Base-by-base conservation (phyloP, 768 basidiomycete genomes). In the Thelephora ganbajun region DNA sequence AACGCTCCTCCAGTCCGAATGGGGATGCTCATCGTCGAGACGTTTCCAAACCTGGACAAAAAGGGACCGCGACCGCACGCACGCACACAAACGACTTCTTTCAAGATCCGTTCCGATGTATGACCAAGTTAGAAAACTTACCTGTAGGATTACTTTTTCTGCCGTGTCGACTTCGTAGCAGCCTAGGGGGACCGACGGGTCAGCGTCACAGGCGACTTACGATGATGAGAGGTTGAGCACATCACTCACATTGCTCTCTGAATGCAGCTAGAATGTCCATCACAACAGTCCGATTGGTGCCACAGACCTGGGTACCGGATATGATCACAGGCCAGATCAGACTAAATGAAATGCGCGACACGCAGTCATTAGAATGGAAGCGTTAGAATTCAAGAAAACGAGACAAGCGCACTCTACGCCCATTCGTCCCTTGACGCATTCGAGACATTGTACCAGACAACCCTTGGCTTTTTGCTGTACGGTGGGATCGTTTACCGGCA, bases 81-180 rank as follows among this genome's bases (percentile, higher is more conserved):
- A n/a, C n/a, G n/a, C n/a, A n/a, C n/a, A n/a, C n/a, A n/a, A n/a
- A n/a, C n/a, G n/a, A n/a, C n/a, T n/a, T n/a, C n/a, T n/a, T n/a
- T n/a, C n/a, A n/a, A n/a, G n/a, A n/a, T n/a, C n/a, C n/a, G n/a
- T n/a, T n/a, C n/a, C n/a, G n/a, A n/a, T n/a, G n/a, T n/a, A n/a
- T n/a, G n/a, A n/a, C n/a, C n/a, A n/a, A 51, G 44, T 35, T 46
- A 48, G 35, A 41, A 34, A 51, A 55, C 61, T 45, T 48, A 62
- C 62, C 59, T 60, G 51, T 14, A 57, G 52, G 22, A 64, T 59
- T 51, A 66, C 59, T 52, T 61, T 52, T 43, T 67, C 63, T 35
- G 59, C 55, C 18, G 64, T 63, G 51, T 66, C 62, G 45, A 68
- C 61, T 56, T 70, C 66, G 58, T 63, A 64, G 53, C 58, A 62